phyloP scores from a whole-genome alignment of 1,284 basidiomycete species.

The Ganoderma sinense region DNA sequence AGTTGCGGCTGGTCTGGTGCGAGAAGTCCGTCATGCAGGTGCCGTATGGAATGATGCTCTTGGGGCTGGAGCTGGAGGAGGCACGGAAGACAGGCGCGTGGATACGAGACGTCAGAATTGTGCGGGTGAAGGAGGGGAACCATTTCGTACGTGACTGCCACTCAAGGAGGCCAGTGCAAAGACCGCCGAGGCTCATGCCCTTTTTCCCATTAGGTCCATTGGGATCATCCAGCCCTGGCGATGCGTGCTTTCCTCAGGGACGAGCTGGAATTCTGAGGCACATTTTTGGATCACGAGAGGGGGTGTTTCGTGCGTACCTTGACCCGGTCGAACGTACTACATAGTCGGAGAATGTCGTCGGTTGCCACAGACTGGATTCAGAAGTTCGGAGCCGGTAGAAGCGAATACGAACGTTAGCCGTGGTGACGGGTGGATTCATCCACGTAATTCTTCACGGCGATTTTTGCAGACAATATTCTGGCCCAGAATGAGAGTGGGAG shows the following conservation, averaged over 20 bases:
- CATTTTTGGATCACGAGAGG: not conserved
- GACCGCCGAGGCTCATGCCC: not conserved
- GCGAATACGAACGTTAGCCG: not conserved
- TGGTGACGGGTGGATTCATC: not conserved
- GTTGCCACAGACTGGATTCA: no score
- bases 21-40: slow-evolving; percentile 15
- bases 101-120: not conserved
- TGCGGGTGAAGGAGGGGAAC: not conserved
- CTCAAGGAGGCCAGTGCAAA: not conserved
- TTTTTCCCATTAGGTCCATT: not conserved
- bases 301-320: not conserved
- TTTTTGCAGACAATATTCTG: not conserved
- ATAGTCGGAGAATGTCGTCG: not conserved
- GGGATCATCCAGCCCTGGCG: not conserved
- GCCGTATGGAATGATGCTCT: slow-evolving; percentile 14
- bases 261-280: not conserved
- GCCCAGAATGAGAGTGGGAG: not conserved
- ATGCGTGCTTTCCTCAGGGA: not conserved
- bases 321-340: not conserved
- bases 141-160: slow-evolving; percentile 1
- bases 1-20: slow-evolving; percentile 22
- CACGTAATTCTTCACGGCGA: not conserved
- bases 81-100: not conserved
- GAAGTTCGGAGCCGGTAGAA: no score
- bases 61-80: not conserved